These are phyloP conservation scores for Neofusicoccum sp. DNA, from an alignment of 2,329 filamentous ascomycete genomes.

Conservation along the genomic window DNA sequence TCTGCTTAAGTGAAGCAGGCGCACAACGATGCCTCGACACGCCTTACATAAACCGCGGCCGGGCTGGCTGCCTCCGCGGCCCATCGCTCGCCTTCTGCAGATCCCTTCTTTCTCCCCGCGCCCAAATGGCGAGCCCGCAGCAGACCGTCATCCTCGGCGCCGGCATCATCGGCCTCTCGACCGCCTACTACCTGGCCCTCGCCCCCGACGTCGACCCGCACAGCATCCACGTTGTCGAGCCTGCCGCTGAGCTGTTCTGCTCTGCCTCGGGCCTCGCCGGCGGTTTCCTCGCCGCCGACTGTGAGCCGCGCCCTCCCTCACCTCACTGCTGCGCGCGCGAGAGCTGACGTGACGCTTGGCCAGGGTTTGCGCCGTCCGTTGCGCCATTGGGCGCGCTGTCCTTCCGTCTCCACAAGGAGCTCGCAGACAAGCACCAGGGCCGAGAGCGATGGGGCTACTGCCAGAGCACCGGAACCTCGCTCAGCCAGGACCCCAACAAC, in stretches of 20 bases:
- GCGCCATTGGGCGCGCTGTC: constrained; percentile 63
- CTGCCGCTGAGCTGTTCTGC: constrained; percentile 61
- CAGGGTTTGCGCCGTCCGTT: constrained; percentile 58
- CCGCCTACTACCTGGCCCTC: constrained; percentile 63
- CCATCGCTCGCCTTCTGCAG: not conserved
- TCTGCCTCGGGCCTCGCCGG: constrained; percentile 73
- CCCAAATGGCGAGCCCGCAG: not conserved
- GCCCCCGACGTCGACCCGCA: constrained; percentile 36
- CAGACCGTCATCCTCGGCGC: constrained; percentile 42
- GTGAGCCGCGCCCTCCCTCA: constrained; percentile 35
- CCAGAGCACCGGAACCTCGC: constrained; percentile 54
- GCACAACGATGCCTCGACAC: constrained; percentile 5
- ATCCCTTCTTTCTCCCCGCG: not conserved
- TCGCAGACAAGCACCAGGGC: constrained; percentile 59
- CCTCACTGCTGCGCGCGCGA: not conserved
- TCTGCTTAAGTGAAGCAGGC: constrained; percentile 7
- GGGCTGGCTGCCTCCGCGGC: not conserved
- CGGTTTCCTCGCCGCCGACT: constrained; percentile 72
- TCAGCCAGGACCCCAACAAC: constrained; percentile 51
- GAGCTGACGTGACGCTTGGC: constrained; percentile 13
- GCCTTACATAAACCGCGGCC: constrained; percentile 7
- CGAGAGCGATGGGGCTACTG: constrained; percentile 58
- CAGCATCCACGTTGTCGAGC: constrained; percentile 59
- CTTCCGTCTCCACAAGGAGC: constrained; percentile 64
- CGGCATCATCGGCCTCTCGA: constrained; percentile 47